Evolutionary conservation across 495 filamentous ascomycete species (phyloP).

Genomic region (Lasiosphaeris hirsuta): DNA sequence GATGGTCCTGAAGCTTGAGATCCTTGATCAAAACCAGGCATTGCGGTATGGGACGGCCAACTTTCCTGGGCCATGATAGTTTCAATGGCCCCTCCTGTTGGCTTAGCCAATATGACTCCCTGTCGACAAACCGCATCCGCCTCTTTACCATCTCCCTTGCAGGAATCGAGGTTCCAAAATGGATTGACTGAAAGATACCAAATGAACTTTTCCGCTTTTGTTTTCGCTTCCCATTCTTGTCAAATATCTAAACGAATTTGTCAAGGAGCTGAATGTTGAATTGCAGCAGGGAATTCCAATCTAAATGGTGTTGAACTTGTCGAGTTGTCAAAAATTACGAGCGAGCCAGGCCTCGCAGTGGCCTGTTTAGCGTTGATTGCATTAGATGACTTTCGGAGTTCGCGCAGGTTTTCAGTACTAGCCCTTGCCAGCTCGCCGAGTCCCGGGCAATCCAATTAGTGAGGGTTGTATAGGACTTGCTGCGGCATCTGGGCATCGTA

Average conservation of each 20-base stretch:
- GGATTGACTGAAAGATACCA: too few relatives aligned
- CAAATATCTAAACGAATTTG: conserved; percentile 17
- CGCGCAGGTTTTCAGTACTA: not conserved
- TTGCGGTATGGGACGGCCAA: conserved; percentile 25
- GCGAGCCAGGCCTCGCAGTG: conserved; percentile 13
- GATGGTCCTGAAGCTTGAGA: too few relatives aligned
- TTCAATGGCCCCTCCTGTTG: conserved; percentile 21
- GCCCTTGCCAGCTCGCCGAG: too few relatives aligned
- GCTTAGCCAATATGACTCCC: conserved; percentile 31
- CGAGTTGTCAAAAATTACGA: conserved; percentile 26
- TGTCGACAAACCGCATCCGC: conserved; percentile 10
- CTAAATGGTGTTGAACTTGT: conserved; percentile 22
- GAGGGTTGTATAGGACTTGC: conserved; percentile 27
- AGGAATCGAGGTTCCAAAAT: too few relatives aligned
- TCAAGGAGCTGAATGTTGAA: conserved; percentile 19
- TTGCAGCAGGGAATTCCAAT: conserved; percentile 20
- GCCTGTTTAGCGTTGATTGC: not conserved
- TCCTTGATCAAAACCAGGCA: conserved; percentile 17
- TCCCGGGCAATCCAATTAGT: conserved; percentile 11
- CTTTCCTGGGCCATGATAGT: conserved; percentile 36
- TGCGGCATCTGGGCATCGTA: conserved; percentile 37
- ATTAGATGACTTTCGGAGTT: not conserved
- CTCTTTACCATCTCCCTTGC: conserved; percentile 1
- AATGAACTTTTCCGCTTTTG: not conserved
- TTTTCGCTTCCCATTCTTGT: not conserved